These are phyloP conservation scores for Penicillium daleae DNA, from an alignment of 495 filamentous ascomycete genomes.

Conservation along the genomic window DNA sequence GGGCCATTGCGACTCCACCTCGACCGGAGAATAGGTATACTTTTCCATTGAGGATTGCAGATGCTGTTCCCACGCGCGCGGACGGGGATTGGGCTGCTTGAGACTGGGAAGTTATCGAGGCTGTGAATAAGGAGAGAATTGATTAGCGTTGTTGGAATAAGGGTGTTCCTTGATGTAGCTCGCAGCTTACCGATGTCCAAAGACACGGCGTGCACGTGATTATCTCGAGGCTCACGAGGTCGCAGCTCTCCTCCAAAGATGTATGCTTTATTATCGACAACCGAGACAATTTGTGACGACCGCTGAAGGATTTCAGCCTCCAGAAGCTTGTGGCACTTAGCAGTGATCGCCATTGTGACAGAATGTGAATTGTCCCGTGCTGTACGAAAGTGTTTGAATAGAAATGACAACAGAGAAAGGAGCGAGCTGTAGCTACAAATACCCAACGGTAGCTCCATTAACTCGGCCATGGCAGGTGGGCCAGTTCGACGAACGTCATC, in stretches of 20 bases:
- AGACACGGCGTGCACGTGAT: conserved; percentile 68
- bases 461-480: not conserved
- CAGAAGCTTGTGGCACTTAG: conserved; percentile 28
- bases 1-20: conserved; percentile 55
- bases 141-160: conserved; percentile 1
- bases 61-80: conserved; percentile 55
- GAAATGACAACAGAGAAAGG: not conserved
- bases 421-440: not conserved
- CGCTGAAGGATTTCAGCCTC: conserved; percentile 56
- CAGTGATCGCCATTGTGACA: conserved; percentile 17
- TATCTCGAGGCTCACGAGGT: conserved; percentile 60
- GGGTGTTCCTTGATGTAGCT: not conserved
- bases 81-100: conserved; percentile 33
- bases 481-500: too few species aligned
- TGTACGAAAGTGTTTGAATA: not conserved
- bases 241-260: conserved; percentile 48
- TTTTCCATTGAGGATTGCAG: conserved; percentile 42
- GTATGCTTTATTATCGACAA: conserved; percentile 66
- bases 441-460: not conserved
- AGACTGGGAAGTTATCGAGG: conserved; percentile 9
- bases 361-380: not conserved
- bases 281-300: conserved; percentile 69
- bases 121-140: conserved; percentile 2
- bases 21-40: conserved; percentile 62
- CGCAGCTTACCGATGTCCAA: conserved; percentile 36